Evolutionary conservation across 805 yeast species (phyloP).

Genomic region (Candida koratica): DNA sequence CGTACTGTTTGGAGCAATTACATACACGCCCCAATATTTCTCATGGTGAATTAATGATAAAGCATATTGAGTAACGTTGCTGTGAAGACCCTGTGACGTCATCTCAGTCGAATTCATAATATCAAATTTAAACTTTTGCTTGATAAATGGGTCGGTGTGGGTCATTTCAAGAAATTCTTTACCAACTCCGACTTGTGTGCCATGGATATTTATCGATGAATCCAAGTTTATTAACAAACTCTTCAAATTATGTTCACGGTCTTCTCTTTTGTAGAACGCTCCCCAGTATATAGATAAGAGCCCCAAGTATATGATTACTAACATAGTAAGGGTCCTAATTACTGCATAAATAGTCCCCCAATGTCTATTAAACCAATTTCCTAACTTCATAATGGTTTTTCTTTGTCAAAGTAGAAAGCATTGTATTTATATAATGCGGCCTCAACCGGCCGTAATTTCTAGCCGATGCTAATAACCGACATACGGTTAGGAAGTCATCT

Average conservation of each 20-base stretch:
- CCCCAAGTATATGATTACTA: slow-evolving; percentile 23
- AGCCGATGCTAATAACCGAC: too few relatives aligned
- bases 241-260: slow-evolving; percentile 27
- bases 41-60: slow-evolving; percentile 23
- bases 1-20: slow-evolving; percentile 26
- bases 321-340: background rate
- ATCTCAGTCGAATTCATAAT: background rate
- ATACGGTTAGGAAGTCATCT: too few relatives aligned
- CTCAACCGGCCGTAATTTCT: too few relatives aligned
- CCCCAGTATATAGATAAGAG: slow-evolving; percentile 42
- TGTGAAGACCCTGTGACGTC: background rate
- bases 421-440: too few relatives aligned
- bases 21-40: slow-evolving; percentile 29
- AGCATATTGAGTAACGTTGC: slow-evolving; percentile 16
- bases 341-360: background rate
- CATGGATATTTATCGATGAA: slow-evolving; percentile 17
- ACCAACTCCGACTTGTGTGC: slow-evolving; percentile 10
- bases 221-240: slow-evolving; percentile 36
- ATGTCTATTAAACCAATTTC: too few relatives aligned
- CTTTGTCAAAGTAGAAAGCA: too few relatives aligned
- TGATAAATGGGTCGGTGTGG: background rate
- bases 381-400: too few relatives aligned
- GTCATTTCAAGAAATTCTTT: slow-evolving; percentile 1
- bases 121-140: slow-evolving; percentile 1
- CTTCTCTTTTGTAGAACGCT: slow-evolving; percentile 27